Conservation (phyloP, 225 moss, liverwort and hornwort species). For the Neckera pumila region DNA sequence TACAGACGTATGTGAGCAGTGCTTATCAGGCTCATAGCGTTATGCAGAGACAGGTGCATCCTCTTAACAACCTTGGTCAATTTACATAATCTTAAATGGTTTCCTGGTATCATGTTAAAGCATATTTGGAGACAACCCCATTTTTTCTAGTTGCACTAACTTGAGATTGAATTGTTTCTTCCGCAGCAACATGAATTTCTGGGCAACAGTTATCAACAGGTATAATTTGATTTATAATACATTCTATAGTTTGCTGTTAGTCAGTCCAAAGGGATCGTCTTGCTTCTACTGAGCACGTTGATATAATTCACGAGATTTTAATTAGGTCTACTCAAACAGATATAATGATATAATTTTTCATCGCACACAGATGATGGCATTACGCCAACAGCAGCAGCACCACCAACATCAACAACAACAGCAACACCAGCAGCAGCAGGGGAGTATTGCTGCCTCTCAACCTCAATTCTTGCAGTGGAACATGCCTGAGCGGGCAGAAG, state of each 20-base stretch:
- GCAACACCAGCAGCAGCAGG: conserved; percentile 1
- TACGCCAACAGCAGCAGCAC: conserved; percentile 33
- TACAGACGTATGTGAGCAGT: conserved; percentile 47
- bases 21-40: conserved; percentile 33
- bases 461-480: conserved; percentile 35
- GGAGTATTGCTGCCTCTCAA: conserved; percentile 2
- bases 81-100: not conserved
- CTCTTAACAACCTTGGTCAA: not conserved
- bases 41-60: conserved; percentile 36
- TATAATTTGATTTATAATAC: not conserved
- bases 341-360: not conserved
- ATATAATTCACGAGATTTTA: not conserved
- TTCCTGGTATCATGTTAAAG: not conserved
- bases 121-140: not conserved
- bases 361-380: conserved; percentile 25
- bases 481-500: conserved; percentile 38
- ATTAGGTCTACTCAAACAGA: not conserved
- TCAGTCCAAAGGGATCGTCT: not conserved
- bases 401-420: conserved; percentile 15
- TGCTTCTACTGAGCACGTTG: not conserved
- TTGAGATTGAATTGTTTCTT: not conserved
- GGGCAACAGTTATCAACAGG: conserved; percentile 48
- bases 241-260: not conserved
- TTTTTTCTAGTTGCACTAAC: not conserved
- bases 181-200: conserved; percentile 49